Evolutionary conservation across 345 rosid genomes (phyloP), one percentile per base, ranked within the genome.

Genomic region (Fremontodendron californicum): DNA sequence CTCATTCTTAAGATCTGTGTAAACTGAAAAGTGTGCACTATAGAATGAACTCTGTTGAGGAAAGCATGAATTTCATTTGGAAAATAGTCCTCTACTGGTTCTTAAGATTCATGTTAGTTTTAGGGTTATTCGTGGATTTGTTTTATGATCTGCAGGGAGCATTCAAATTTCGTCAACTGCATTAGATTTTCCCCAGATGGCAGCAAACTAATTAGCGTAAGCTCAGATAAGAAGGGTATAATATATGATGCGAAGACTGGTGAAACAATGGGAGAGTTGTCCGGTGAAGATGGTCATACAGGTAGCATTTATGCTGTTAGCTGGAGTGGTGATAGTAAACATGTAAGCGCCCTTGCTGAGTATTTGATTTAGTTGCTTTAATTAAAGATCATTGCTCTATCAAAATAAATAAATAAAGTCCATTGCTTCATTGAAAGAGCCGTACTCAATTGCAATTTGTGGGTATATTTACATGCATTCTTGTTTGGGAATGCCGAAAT

Each of bases 251-350:
- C 88, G 58, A 96, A 96, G 78, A 88, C 84, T 46, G 96, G 91
- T 23, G 91, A 89, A 75, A 92, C 88, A 77, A 85, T 89, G 61
- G 97, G 98, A 37, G 93, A 89, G 73, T 81, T 96, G 72, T 84
- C 94, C 27, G 70, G 89, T 37, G 94, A 87, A 78, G 90, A 87
- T 85, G 95, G 94, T 33, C 99, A 96, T 74, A 87, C 89, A 79
- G 99, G 99, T 74, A 92, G 91, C 82, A 89, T 96, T 67, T 93
- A 96, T 64, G 95, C 98, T 49, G 90, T 87, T 81, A 93, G 93
- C 81, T 96, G 99, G 99, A 91, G 98, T 73, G 92, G 93, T 13
- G 93, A 92, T 87, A 80, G 98, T 78, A 92, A 96, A 86, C 95
- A 87, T 94, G 97, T 93, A 84, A 77, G 69, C 51, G 29, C 31